Evolutionary conservation across 192 early-diverging fungal species (phyloP), one percentile per base, ranked within the genome.

Genomic region (Gryganskiella cystojenkinii): DNA sequence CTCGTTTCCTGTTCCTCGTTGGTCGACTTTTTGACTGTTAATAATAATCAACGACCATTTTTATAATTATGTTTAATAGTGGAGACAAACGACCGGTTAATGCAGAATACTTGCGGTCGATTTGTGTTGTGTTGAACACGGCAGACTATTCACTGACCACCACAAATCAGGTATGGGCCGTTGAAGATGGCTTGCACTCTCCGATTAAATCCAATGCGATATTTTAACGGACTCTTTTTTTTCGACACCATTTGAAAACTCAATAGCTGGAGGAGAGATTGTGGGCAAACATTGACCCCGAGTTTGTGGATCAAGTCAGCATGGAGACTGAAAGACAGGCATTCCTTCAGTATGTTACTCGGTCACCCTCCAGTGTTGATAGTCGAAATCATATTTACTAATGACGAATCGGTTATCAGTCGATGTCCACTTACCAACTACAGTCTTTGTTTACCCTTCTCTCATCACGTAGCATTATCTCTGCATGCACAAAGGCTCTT

Each of bases 121-220:
- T 89, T 2, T 94, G 93, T 63, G 66, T 92, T n/a, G 87, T 96
- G 25, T 82, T 98, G 63, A 98, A 96, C 50, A 99, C 98, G 0
- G 93, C 93, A 0, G 98, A 99, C 79, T 99, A 99, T 79, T 99
- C 96, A 67, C 84, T 86, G 28, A 84, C 88, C 13, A 96, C 94
- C 2, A 96, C 92, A 0, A 76, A 84, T 11, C 93, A 94, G 81
- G 92, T 90, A 82, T 53, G 49, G 17, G 17, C 19, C 5, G 3
- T 19, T 28, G 15, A 56, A 20, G 20, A 13, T 35, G 17, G 19
- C 33, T 20, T n/a, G n/a, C 17, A 47, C 2, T 45, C 20, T 14
- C 11, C 19, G 15, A 19, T 46, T 33, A 44, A 24, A 24, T 5
- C 10, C 37, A 25, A 11, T 40, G 0, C n/a, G n/a, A 35, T 20